These are phyloP conservation scores for Pyropia haitanensis DNA, from an alignment of 23 red algal species.

Conservation along the genomic window DNA sequence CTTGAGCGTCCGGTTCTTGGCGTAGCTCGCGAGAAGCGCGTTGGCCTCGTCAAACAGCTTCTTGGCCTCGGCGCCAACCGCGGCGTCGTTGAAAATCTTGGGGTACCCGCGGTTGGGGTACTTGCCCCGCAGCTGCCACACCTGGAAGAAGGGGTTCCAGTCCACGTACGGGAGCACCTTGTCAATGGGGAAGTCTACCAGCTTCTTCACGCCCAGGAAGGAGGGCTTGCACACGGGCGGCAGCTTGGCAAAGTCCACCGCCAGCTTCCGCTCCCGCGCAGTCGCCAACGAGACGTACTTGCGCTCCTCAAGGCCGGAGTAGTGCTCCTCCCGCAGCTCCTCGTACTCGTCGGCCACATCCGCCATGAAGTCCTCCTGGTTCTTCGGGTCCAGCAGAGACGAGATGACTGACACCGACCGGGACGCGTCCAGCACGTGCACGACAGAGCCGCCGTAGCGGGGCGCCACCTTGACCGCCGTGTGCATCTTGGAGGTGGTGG, in stretches of 20 bases:
- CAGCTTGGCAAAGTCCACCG: conserved; percentile 42
- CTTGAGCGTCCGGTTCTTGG: conserved; percentile 29
- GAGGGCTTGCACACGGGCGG: conserved; percentile 37
- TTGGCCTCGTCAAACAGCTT: conserved; percentile 66
- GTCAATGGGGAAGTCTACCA: conserved; percentile 47
- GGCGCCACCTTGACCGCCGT: conserved; percentile 71
- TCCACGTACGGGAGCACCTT: conserved; percentile 42
- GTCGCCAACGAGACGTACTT: conserved; percentile 43
- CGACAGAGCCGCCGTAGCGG: conserved; percentile 32
- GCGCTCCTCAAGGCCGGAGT: conserved; percentile 68
- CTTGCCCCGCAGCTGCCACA: conserved; percentile 81
- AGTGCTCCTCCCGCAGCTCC: conserved; percentile 77
- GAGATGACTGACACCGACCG: conserved; percentile 65
- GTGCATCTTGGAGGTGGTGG: conserved; percentile 79
- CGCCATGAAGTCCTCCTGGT: conserved; percentile 54
- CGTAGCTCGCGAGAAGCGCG: conserved; percentile 32
- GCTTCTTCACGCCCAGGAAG: conserved; percentile 19
- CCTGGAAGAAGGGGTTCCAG: conserved; percentile 87
- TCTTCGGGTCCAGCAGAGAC: conserved; percentile 38
- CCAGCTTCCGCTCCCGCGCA: conserved; percentile 32
- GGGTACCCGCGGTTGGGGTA: conserved; percentile 79
- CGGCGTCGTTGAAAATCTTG: conserved; percentile 79
- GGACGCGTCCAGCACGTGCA: conserved; percentile 77
- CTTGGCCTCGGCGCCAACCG: conserved; percentile 55
- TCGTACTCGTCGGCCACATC: conserved; percentile 78